Evolutionary conservation across 176 grass and related monocot species (phyloP).

Genomic region (Aegilops longissima): DNA sequence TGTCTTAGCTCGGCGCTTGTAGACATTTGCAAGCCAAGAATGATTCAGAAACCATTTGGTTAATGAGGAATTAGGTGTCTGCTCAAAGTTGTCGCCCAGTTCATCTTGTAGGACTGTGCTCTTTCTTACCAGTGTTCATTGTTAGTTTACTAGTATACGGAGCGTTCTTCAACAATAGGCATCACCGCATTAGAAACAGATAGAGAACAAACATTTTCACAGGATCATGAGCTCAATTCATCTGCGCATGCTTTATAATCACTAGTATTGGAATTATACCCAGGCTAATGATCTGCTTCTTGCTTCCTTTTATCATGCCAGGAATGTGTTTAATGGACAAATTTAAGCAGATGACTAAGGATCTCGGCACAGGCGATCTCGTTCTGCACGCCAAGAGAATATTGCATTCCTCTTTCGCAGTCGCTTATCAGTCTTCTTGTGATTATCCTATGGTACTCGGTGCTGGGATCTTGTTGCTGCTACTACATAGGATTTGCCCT

Average conservation of each 20-base stretch:
- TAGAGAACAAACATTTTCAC: neutral
- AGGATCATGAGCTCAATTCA: neutral
- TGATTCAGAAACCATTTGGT: neutral
- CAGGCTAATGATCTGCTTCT: conserved; percentile 15
- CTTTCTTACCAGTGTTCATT: neutral
- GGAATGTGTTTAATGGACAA: neutral
- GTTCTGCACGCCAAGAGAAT: conserved; percentile 28
- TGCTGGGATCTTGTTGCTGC: conserved; percentile 37
- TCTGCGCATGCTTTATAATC: neutral
- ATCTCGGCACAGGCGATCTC: neutral
- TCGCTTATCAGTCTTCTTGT: conserved; percentile 32
- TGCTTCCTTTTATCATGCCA: neutral
- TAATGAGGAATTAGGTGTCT: neutral
- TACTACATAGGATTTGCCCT: conserved; percentile 45
- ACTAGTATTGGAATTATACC: neutral
- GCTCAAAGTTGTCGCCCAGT: neutral
- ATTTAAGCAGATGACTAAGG: conserved; percentile 33
- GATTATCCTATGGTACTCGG: conserved; percentile 50
- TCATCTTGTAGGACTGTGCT: neutral
- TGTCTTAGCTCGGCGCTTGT: neutral
- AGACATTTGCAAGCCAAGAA: neutral
- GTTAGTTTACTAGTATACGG: neutral
- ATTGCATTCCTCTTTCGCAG: conserved; percentile 33
- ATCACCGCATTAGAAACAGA: neutral
- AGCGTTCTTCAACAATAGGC: neutral